Evolutionary conservation across 1,284 basidiomycete genomes (phyloP), one percentile per base, ranked within the genome.

Genomic region (Leccinum pachyderme): DNA sequence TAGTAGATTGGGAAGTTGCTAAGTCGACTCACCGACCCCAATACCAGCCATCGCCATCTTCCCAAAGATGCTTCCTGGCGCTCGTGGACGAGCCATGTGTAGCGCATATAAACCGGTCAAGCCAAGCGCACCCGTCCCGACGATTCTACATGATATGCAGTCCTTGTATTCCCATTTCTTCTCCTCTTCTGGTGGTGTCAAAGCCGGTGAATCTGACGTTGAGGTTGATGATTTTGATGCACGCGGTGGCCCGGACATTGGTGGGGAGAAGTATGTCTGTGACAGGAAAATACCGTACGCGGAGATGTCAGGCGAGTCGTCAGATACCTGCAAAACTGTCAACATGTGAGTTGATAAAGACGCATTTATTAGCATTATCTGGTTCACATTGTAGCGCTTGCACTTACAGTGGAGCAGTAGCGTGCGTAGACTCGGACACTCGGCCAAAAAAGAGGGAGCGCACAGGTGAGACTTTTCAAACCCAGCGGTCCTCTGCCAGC

Each of bases 71-170:
- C 74, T 75, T 15, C 81, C 81, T 25, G 76, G 78, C 27, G 77
- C 79, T 52, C 67, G 66, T 35, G 74, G 68, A 52, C 81, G 75
- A 13, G 80, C 74, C 66, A 80, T 77, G 63, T 72, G 72, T 28
- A 83, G 64, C 12, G 81, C 80, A 61, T 82, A 83, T 24, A 78
- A 58, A 9, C 82, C 81, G 22, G 77, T 76, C 12, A 73, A 72
- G 32, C 72, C 74, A 27, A 83, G 73, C 7, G 78, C 76, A 51
- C 71, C 73, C 13, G 80, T 75, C 25, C 81, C 80, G 56, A 83
- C 71, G 51, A 83, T 67, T 57, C 75, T 73, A 66, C 83, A 81
- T 18, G 77, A 75, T 37, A 81, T 55, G 58, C 81, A 81, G 51
- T 82, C 82, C 68, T 69, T 65, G 63, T 69, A 67, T 5, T 56